These are phyloP conservation scores for Tylopilus vinaceipallidus DNA, from an alignment of 768 basidiomycete species.

Conservation along the genomic window DNA sequence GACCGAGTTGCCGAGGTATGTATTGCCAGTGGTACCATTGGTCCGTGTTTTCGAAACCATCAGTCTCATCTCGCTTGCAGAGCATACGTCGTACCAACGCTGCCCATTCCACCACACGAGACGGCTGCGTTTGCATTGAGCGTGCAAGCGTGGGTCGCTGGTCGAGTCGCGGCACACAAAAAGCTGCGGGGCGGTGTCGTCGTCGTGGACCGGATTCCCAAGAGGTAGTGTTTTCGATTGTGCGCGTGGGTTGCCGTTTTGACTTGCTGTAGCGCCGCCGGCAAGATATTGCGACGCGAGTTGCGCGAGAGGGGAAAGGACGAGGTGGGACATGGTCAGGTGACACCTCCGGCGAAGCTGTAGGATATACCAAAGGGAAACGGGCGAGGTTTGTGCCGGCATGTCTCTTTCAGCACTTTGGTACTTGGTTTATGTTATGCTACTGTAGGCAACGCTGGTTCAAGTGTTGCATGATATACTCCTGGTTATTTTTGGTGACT, in stretches of 20 bases:
- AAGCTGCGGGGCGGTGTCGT: conserved; percentile 70
- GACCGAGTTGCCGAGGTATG: conserved; percentile 81
- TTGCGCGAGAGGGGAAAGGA: conserved; percentile 65
- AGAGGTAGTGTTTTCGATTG: conserved; percentile 22
- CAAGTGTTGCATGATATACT: too few relatives aligned
- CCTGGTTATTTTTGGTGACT: too few relatives aligned
- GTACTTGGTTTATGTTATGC: too few relatives aligned
- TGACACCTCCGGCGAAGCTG: conserved; percentile 16
- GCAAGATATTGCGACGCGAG: conserved; percentile 83
- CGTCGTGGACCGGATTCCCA: conserved; percentile 46
- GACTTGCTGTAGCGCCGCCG: conserved; percentile 54
- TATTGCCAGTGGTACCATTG: too few relatives aligned
- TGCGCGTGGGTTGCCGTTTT: not conserved
- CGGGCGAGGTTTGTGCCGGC: too few relatives aligned
- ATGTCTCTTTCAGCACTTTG: too few relatives aligned
- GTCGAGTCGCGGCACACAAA: conserved; percentile 75
- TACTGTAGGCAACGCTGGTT: too few relatives aligned
- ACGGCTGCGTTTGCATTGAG: conserved; percentile 38
- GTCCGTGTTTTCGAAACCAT: not conserved
- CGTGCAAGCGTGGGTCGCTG: conserved; percentile 65
- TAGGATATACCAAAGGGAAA: too few relatives aligned
- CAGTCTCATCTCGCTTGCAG: not conserved
- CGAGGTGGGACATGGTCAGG: conserved; percentile 39
- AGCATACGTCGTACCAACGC: conserved; percentile 47
- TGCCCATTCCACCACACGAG: conserved; percentile 19